Base-by-base conservation (phyloP, 306 rosid species). In the Styphnolobium japonicum region DNA sequence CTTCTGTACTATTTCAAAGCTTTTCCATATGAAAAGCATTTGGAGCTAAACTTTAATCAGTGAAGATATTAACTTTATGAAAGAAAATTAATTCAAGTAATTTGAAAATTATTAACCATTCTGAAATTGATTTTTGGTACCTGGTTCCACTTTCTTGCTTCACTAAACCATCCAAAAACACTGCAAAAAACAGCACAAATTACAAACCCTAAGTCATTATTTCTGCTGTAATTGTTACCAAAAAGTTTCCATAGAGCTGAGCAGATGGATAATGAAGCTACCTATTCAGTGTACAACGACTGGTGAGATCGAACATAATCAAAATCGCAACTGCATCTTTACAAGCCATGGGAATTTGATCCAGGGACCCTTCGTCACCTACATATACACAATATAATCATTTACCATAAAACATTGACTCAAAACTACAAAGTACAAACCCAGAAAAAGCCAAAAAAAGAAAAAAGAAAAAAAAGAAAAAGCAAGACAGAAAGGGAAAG, bases 71-170 rank as follows among this genome's bases (percentile, higher is more conserved):
- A 68, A 75, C 80, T 76, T n/a, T n/a, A n/a, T n/a, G n/a, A n/a
- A n/a, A n/a, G n/a, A n/a, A n/a, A n/a, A n/a, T n/a, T n/a, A n/a
- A n/a, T n/a, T n/a, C n/a, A n/a, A n/a, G n/a, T n/a, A n/a, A n/a
- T n/a, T n/a, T n/a, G n/a, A n/a, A n/a, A n/a, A n/a, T 66, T 29
- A 71, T 61, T 36, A 67, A 12, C 55, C 72, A 40, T n/a, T 0
- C 81, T 6, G 68, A 73, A 18, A 10, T 43, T 2, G 16, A 42
- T 22, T 56, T 27, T 68, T 48, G 33, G 78, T 88, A 95, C 99
- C 99, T 90, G 89, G 80, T 93, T 95, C 99, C 99, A 95, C 85
- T 91, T 93, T 83, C 98, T 93, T 66, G 99, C 96, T 79, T 88
- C 88, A 76, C 73, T 80, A 39, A 88, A 93, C 99, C 99, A 95